phyloP scores from a whole-genome alignment of 768 basidiomycete genomes.

The Boletus vermiculosoides region DNA sequence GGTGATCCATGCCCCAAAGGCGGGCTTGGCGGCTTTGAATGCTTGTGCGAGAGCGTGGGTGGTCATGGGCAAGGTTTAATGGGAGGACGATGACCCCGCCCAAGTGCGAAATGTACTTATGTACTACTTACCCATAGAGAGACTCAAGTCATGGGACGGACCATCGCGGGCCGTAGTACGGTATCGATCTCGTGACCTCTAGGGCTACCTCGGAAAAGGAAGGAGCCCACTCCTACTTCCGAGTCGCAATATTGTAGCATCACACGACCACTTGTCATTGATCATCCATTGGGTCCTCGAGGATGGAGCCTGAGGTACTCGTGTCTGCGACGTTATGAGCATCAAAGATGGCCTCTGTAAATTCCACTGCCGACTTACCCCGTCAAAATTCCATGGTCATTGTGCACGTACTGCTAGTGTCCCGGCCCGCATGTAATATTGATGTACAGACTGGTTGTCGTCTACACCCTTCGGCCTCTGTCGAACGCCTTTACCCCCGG shows the following conservation, averaged over 20 bases:
- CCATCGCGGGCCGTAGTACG: neutral
- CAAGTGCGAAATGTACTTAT: slow-evolving; percentile 1
- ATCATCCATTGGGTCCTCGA: neutral
- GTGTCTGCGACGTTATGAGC: neutral
- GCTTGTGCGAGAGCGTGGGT: slow-evolving; percentile 52
- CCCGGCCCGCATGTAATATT: neutral
- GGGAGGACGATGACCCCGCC: neutral
- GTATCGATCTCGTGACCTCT: neutral
- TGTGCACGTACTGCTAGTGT: neutral
- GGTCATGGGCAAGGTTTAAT: slow-evolving; percentile 39
- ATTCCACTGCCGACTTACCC: neutral
- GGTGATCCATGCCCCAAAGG: slow-evolving; percentile 68
- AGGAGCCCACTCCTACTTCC: neutral
- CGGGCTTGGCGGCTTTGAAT: slow-evolving; percentile 55
- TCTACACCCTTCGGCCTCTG: no score
- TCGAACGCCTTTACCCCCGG: neutral
- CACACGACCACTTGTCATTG: neutral
- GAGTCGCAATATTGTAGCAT: neutral
- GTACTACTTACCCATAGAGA: slow-evolving; percentile 5
- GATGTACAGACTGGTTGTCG: no score
- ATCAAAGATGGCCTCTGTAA: neutral
- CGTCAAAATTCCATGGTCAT: neutral
- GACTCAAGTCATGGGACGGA: slow-evolving; percentile 9
- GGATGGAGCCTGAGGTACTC: neutral
- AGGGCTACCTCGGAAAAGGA: neutral